Percentiles rank a stretch among this genome's conserved stretches.
Conservation (phyloP, 2,329 filamentous ascomycete species). For the Fusarium xylarioides region DNA sequence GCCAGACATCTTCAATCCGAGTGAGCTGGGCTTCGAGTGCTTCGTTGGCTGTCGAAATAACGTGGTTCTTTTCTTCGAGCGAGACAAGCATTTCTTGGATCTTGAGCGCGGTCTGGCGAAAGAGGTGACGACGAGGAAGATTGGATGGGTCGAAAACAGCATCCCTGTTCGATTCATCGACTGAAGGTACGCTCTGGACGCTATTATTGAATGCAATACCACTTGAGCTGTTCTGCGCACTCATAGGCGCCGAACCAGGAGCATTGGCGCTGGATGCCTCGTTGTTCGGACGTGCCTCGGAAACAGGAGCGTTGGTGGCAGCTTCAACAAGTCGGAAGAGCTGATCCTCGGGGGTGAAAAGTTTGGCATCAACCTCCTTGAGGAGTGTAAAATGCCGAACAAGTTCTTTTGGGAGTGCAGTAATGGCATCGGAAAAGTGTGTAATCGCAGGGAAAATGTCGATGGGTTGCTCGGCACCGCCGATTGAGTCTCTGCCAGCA, state of each 20-base stretch:
- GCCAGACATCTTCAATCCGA: constrained; percentile 87
- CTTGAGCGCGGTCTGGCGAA: constrained; percentile 79
- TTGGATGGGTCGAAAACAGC: constrained; percentile 65
- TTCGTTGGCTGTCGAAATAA: constrained; percentile 91
- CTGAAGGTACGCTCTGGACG: constrained; percentile 50
- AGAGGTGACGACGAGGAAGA: constrained; percentile 75
- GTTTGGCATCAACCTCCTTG: constrained; percentile 98
- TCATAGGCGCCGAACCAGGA: constrained; percentile 58
- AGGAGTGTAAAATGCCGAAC: constrained; percentile 94
- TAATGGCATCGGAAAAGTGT: constrained; percentile 89
- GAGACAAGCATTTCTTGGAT: constrained; percentile 88
- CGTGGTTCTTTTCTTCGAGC: constrained; percentile 97
- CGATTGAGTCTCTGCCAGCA: constrained; percentile 56
- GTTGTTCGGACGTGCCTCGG: constrained; percentile 56
- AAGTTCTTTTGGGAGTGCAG: constrained; percentile 92
- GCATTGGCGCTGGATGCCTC: constrained; percentile 55
- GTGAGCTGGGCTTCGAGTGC: constrained; percentile 84
- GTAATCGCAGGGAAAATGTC: constrained; percentile 73
- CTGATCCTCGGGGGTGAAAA: constrained; percentile 85
- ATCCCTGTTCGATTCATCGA: constrained; percentile 55
- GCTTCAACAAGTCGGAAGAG: constrained; percentile 78
- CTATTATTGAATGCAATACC: constrained; percentile 51
- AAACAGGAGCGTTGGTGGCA: constrained; percentile 62
- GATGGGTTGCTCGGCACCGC: constrained; percentile 66
- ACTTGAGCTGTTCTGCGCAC: constrained; percentile 59